Base-by-base conservation (phyloP, 225 moss, liverwort and hornwort genomes). In the Physcomitrium patens region DNA sequence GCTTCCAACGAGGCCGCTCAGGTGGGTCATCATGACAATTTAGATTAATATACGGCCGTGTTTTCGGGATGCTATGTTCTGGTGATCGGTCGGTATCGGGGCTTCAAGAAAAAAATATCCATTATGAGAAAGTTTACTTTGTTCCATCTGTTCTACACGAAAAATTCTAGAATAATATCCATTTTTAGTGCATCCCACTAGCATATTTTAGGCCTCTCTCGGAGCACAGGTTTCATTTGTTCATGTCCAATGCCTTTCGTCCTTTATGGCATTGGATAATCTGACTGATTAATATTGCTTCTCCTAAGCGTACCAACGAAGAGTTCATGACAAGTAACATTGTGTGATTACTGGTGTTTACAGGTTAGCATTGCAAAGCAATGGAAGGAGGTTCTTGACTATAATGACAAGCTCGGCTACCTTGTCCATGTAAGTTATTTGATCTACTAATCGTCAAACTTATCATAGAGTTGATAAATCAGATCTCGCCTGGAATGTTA, bases 341-440 rank as follows among this genome's bases (percentile, higher is more conserved):
- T 16, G 15, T 44, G 43, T 20, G 27, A 44, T 56, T 1, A 17
- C 26, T 49, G 37, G 57, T 19, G 9, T 59, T 7, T 67, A 53
- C 91, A 96, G 94, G 31, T 92, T 22, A 92, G 86, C 84, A 81
- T 96, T 77, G 96, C 86, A 44, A 96, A 90, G 81, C 96, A 96
- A 87, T 96, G 96, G 94, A 96, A 96, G 75, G 87, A 88, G 41
- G 83, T 91, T 28, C 67, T 94, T 73, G 96, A 96, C 65, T 81
- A 82, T 70, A 94, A 81, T 70, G 94, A 96, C 7, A 94, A 92
- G 71, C 88, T 96, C 37, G 81, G 78, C 46, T 97, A 92, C 65
- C 80, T 92, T 46, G 89, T 92, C 18, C 96, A 97, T 80, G 96
- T 90, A 75, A 79, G 89, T 70, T 9, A 18, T 18, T 10, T 18